phyloP scores from a whole-genome alignment of 306 rosid genomes.

The Rosa persica region DNA sequence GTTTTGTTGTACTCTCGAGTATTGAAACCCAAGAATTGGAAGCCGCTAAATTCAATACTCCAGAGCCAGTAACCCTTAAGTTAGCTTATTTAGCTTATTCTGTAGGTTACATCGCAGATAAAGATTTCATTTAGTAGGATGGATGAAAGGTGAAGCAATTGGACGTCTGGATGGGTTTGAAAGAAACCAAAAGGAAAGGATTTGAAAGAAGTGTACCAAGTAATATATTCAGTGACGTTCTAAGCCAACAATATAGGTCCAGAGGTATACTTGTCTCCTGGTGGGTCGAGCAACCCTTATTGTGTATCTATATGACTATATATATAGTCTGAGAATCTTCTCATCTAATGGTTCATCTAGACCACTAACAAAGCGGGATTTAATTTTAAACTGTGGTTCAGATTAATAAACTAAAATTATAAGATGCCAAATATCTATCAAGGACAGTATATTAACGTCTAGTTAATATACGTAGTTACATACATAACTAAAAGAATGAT shows the following conservation, averaged over 20 bases:
- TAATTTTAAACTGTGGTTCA: not conserved
- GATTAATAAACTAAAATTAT: not conserved
- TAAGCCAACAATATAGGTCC: conserved; percentile 34
- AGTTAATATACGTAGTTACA: not conserved
- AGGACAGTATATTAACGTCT: not conserved
- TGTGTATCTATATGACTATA: not conserved
- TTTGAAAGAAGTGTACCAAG: not conserved
- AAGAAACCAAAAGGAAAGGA: not conserved
- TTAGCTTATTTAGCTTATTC: not conserved
- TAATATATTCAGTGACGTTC: conserved; percentile 11
- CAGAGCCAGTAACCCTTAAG: not conserved
- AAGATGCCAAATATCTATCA: not conserved
- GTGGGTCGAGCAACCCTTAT: conserved; percentile 28
- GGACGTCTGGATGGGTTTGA: not conserved
- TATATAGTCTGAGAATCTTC: not conserved
- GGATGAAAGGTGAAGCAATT: not conserved
- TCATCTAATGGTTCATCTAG: not conserved
- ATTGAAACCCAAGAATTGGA: too few species aligned
- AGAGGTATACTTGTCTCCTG: conserved; percentile 22
- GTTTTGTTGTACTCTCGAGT: not conserved
- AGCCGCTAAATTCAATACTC: too few species aligned
- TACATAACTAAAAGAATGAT: not conserved
- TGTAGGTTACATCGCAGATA: not conserved
- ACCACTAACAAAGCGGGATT: not conserved
- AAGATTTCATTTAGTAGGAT: not conserved